These are phyloP conservation scores for Gymnopilus junonius DNA, from an alignment of 768 basidiomycete genomes.

Conservation along the genomic window DNA sequence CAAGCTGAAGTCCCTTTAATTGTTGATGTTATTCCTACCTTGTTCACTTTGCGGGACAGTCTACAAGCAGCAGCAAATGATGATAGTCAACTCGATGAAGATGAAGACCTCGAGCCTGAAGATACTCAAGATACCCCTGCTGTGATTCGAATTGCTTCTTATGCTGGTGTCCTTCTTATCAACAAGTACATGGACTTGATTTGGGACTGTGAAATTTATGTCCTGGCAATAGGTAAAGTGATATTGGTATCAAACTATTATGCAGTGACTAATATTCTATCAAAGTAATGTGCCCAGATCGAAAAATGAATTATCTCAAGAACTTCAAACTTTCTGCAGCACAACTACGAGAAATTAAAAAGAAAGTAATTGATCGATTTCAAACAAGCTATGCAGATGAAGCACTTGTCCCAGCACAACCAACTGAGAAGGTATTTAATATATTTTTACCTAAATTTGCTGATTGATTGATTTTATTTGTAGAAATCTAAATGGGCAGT, in stretches of 20 bases:
- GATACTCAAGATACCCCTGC: not conserved
- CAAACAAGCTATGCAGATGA: not conserved
- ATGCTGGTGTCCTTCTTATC: conserved; percentile 16
- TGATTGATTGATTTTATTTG: not conserved
- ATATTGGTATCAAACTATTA: too few relatives aligned
- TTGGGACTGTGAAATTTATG: conserved; percentile 17
- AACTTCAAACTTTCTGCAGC: not conserved
- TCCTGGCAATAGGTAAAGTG: conserved; percentile 18
- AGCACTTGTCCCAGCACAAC: too few relatives aligned
- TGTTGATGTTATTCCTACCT: conserved; percentile 10
- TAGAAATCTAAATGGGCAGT: not conserved
- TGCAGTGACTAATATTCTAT: too few relatives aligned
- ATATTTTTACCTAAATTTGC: not conserved
- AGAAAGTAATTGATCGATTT: conserved; percentile 9
- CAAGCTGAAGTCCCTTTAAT: conserved; percentile 9
- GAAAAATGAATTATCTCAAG: conserved; percentile 23
- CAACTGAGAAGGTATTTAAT: not conserved
- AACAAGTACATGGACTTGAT: conserved; percentile 18
- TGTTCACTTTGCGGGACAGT: not conserved
- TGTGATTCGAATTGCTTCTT: conserved; percentile 13
- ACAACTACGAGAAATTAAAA: conserved; percentile 12
- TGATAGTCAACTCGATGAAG: not conserved
- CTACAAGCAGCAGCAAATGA: not conserved
- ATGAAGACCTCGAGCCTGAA: not conserved
- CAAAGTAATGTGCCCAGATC: conserved; percentile 25